Evolutionary conservation across 257 asterid species (phyloP).

Genomic region (Scutellaria baicalensis): DNA sequence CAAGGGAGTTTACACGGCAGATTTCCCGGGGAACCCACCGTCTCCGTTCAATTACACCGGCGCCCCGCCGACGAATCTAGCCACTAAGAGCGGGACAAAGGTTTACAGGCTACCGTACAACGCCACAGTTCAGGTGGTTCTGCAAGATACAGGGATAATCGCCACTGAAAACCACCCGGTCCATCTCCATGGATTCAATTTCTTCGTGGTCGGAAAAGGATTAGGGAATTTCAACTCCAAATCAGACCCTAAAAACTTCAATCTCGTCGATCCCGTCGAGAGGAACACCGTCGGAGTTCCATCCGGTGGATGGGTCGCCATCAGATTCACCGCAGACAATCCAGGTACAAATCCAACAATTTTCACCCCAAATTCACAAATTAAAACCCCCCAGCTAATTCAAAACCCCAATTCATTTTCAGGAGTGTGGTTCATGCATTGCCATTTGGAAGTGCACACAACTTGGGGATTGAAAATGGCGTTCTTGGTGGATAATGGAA

Average conservation of each 20-base stretch:
- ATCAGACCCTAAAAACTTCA: conserved; percentile 39
- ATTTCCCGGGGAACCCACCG: conserved; percentile 53
- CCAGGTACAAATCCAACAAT: conserved; percentile 31
- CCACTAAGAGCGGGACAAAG: conserved; percentile 37
- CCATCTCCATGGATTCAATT: conserved; percentile 67
- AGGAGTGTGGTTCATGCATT: conserved; percentile 98
- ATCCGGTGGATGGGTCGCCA: conserved; percentile 67
- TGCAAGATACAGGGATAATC: conserved; percentile 54
- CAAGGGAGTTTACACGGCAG: conserved; percentile 56
- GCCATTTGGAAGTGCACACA: conserved; percentile 89
- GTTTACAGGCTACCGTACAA: conserved; percentile 43
- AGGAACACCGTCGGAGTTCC: conserved; percentile 67
- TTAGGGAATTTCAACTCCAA: conserved; percentile 45
- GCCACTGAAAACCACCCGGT: conserved; percentile 55
- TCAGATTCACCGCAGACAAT: conserved; percentile 55
- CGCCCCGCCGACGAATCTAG: conserved; percentile 21
- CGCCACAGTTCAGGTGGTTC: conserved; percentile 40
- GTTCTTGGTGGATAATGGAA: conserved; percentile 83
- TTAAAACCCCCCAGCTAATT: not conserved
- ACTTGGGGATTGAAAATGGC: conserved; percentile 97
- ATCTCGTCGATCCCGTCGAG: conserved; percentile 61
- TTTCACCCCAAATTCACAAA: not conserved
- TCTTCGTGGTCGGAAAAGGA: conserved; percentile 50
- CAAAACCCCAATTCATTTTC: not conserved
- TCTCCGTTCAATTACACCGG: conserved; percentile 44